These are phyloP conservation scores for Saccharomycopsis sp. DNA, from an alignment of 805 yeast species.

Conservation along the genomic window DNA sequence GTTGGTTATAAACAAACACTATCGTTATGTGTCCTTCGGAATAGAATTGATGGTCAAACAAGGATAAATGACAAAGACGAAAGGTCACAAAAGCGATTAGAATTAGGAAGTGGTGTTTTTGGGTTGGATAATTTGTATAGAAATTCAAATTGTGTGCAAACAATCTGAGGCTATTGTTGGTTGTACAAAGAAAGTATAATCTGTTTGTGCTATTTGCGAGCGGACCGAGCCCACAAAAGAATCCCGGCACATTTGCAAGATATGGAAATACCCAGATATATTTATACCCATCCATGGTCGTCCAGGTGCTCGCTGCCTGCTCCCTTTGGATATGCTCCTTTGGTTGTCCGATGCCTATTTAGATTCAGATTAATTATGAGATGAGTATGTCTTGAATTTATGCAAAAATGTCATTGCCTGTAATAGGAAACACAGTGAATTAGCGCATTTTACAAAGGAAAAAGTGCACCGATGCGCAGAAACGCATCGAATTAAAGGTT, in stretches of 20 bases:
- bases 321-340: neutral
- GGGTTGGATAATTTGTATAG: neutral
- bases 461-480: neutral
- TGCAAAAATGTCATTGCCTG: conserved; percentile 1
- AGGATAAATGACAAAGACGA: neutral
- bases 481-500: neutral
- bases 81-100: neutral
- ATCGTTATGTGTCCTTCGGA: neutral
- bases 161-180: neutral
- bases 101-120: neutral
- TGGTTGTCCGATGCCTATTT: neutral
- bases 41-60: neutral
- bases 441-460: neutral
- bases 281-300: neutral
- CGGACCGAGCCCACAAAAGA: neutral
- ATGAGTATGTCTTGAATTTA: neutral
- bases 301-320: neutral
- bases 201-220: neutral
- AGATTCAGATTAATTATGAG: neutral
- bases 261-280: neutral
- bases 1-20: neutral
- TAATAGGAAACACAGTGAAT: neutral
- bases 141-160: neutral
- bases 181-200: neutral
- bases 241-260: neutral